Conservation (phyloP, 305 asterid genomes). For the Plantago lanceolata region DNA sequence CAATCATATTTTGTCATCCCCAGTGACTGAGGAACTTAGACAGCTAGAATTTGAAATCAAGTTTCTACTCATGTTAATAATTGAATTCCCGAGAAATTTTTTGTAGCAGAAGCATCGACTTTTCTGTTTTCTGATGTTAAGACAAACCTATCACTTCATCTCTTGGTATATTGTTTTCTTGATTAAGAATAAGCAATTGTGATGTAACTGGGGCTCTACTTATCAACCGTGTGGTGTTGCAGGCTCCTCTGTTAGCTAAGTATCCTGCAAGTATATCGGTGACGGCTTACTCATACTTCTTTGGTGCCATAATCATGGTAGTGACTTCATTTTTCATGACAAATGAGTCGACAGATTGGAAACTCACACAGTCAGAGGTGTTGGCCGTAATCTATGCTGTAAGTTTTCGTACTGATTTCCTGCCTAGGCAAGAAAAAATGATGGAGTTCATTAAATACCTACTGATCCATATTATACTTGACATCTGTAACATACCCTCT, state of each 20-base stretch:
- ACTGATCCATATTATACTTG: no score
- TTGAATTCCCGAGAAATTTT: no score
- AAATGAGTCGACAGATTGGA: slow-evolving; percentile 63
- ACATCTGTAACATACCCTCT: no score
- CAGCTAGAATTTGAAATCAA: no score
- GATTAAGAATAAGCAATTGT: slow-evolving; percentile 1
- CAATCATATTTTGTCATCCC: no score
- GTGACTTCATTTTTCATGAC: slow-evolving; percentile 49
- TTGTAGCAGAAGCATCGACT: no score
- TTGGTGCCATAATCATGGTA: slow-evolving; percentile 75
- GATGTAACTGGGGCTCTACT: slow-evolving; percentile 29
- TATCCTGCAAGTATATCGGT: slow-evolving; percentile 90
- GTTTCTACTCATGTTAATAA: no score
- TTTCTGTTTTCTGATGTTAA: no score
- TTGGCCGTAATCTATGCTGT: slow-evolving; percentile 86
- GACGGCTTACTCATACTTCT: slow-evolving; percentile 80
- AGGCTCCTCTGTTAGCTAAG: slow-evolving; percentile 82
- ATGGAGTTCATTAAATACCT: neutral
- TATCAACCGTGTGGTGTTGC: slow-evolving; percentile 29
- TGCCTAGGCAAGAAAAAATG: neutral
- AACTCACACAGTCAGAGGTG: slow-evolving; percentile 60
- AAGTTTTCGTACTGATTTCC: slow-evolving; percentile 30
- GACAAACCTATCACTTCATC: neutral
- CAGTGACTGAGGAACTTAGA: no score
- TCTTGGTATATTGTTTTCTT: neutral